These are phyloP conservation scores for Leccinum longicurvipes DNA, from an alignment of 768 basidiomycete species.

Conservation along the genomic window DNA sequence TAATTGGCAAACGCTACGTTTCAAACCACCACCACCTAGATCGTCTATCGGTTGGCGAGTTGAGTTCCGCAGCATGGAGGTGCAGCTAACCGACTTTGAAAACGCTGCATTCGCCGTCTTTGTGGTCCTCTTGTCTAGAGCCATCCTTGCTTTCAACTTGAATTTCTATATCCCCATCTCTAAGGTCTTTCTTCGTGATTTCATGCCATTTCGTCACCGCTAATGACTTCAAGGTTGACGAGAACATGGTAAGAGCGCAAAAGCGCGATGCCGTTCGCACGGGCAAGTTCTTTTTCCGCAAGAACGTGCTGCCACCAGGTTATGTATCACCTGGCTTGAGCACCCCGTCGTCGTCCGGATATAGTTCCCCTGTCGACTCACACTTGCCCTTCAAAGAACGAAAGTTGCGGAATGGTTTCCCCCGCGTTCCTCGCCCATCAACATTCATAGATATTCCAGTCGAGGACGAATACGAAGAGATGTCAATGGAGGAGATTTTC, in stretches of 20 bases:
- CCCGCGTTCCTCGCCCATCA: slow-evolving; percentile 44
- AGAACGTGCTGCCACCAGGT: slow-evolving; percentile 68
- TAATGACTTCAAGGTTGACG: slow-evolving; percentile 69
- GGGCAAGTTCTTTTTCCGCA: slow-evolving; percentile 89
- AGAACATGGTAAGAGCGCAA: slow-evolving; percentile 93
- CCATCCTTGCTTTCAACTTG: slow-evolving; percentile 85
- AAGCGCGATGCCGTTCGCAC: slow-evolving; percentile 67
- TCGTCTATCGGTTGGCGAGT: slow-evolving; percentile 97
- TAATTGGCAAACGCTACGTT: slow-evolving; percentile 98
- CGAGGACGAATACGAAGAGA: slow-evolving; percentile 87
- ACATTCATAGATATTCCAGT: slow-evolving; percentile 53
- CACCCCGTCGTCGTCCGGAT: slow-evolving; percentile 42
- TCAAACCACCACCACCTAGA: slow-evolving; percentile 95
- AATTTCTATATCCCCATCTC: slow-evolving; percentile 98
- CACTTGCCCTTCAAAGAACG: slow-evolving; percentile 52
- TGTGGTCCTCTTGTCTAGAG: slow-evolving; percentile 89
- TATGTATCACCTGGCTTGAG: slow-evolving; percentile 37
- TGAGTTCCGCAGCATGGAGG: slow-evolving; percentile 98
- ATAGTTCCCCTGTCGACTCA: slow-evolving; percentile 35
- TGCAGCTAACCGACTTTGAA: slow-evolving; percentile 98
- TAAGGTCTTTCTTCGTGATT: slow-evolving; percentile 50
- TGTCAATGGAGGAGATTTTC: slow-evolving; percentile 90
- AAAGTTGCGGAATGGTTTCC: slow-evolving; percentile 71
- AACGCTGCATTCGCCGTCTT: slow-evolving; percentile 97
- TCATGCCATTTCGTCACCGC: background rate